Evolutionary conservation across 441 rosid genomes (phyloP), one percentile per base, ranked within the genome.

Genomic region (Erodium texanum): DNA sequence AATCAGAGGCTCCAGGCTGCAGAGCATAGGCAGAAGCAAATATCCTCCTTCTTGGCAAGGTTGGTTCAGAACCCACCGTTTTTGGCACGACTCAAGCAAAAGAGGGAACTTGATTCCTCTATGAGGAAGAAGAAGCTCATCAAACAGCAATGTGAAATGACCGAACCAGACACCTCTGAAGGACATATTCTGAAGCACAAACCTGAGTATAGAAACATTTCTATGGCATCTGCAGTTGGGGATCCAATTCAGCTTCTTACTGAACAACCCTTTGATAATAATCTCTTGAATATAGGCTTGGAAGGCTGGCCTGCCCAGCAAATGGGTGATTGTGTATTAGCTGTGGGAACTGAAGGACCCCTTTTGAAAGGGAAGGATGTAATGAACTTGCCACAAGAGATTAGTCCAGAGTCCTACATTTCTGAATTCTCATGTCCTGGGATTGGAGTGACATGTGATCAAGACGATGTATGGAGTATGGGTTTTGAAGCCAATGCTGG

Each of bases 1-100:
- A 82, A 83, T 68, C 74, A 80, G 73, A 89, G 89, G 75, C 81
- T 93, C 68, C 85, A 83, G 75, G 85, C 77, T 69, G 93, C 96
- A 10, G 97, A 93, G 80, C 79, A 77, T 59, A 76, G 83, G 65
- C 99, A 91, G 83, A 88, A 86, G 79, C 93, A 84, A 68, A 84
- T 93, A 89, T 75, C 89, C 66, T 87, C 91, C 0, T 93, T 91
- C 84, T 76, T 93, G 71, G 92, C 86, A 11, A 91, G 87, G 78
- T 67, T 86, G 74, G 76, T 91, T 64, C 90, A 86, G 68, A 89
- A 86, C 66, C 96, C 87, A 2, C 73, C 77, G 43, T 89, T 89
- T 73, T 14, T 89, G 72, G 84, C 84, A 19, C 80, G 75, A 18
- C 81, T 89, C 27, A 77, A 72, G 79, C 76, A 82, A 69, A 83